Evolutionary conservation across 768 basidiomycete genomes (phyloP), one percentile per base, ranked within the genome.

Genomic region (Tubosaeta sp.): DNA sequence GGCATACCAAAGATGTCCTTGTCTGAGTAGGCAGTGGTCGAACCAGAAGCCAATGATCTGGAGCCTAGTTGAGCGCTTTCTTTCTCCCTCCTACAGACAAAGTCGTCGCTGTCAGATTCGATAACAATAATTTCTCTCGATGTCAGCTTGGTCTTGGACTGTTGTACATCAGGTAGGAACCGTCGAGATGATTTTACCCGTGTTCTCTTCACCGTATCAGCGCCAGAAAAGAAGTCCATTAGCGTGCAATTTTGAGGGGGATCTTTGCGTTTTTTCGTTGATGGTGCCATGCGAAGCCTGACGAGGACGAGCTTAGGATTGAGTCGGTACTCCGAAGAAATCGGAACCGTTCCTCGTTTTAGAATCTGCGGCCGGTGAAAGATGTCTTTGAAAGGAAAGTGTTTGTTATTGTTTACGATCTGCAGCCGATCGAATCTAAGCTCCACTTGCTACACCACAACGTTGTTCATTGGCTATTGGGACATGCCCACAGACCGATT

Each of bases 31-130:
- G 8, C n/a, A 25, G 19, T 4, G 16, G n/a, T 26, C 27, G 31
- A 31, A n/a, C n/a, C 43, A 17, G 29, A 31, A n/a, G 27, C 29
- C 43, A 2, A n/a, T 11, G 9, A 31, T 31, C 19, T 7, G 12
- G 27, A 19, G 17, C 29, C 35, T 9, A 14, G 22, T 27, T 16
- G 46, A 43, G 17, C 4, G 0, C 32, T 22, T 35, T 31, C 8
- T 26, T 45, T 39, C 34, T 38, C 37, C 48, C 17, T 44, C n/a
- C 19, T 39, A 14, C 32, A 51, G 29, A 31, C 31, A 9, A 31
- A 60, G 4, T 65, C 64, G 26, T 84, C 83, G 47, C 76, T 76
- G 58, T 84, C 84, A 17, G 83, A 84, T 62, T 85, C 83, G 50
- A 86, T 79, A 51, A 84, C 66, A 43, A 85, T 84, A 55, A 84